Percentiles rank a stretch among this genome's conserved stretches.
Evolutionary conservation across 1,284 basidiomycete genomes (phyloP).

Genomic region (Pseudomicrostroma phylloplanum): DNA sequence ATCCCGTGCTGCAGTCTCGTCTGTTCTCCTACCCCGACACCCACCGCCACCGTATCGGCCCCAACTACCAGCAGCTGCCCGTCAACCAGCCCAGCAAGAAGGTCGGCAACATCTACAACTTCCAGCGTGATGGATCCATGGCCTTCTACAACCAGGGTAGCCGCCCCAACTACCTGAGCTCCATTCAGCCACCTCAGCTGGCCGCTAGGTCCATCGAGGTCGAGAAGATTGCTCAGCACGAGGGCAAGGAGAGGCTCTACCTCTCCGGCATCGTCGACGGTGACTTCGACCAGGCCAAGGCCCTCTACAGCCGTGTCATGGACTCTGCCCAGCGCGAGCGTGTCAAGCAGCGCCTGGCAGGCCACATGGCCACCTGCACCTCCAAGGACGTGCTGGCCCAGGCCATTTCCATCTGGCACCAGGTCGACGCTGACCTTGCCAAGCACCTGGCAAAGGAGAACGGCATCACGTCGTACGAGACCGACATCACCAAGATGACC

Average conservation of each 20-base stretch:
- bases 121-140: constrained; percentile 32
- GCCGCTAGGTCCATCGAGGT: constrained; percentile 21
- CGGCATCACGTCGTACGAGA: constrained; percentile 27
- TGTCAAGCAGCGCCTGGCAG: constrained; percentile 24
- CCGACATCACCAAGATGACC: constrained; percentile 16
- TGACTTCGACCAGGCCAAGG: constrained; percentile 85
- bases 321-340: constrained; percentile 53
- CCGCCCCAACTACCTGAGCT: constrained; percentile 32
- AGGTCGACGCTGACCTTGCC: constrained; percentile 27
- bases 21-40: constrained; percentile 73
- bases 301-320: constrained; percentile 71
- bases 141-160: constrained; percentile 36
- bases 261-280: constrained; percentile 61
- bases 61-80: constrained; percentile 30
- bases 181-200: constrained; percentile 24
- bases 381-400: constrained; percentile 19
- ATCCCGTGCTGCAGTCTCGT: constrained; percentile 65
- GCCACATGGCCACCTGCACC: constrained; percentile 30
- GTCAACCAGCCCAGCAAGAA: constrained; percentile 23
- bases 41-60: constrained; percentile 49
- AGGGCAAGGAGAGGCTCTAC: constrained; percentile 65
- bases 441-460: constrained; percentile 28
- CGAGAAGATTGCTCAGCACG: constrained; percentile 21
- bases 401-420: constrained; percentile 31
- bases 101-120: constrained; percentile 24